Base-by-base conservation (phyloP, 306 rosid genomes). In the Quillaja saponaria region DNA sequence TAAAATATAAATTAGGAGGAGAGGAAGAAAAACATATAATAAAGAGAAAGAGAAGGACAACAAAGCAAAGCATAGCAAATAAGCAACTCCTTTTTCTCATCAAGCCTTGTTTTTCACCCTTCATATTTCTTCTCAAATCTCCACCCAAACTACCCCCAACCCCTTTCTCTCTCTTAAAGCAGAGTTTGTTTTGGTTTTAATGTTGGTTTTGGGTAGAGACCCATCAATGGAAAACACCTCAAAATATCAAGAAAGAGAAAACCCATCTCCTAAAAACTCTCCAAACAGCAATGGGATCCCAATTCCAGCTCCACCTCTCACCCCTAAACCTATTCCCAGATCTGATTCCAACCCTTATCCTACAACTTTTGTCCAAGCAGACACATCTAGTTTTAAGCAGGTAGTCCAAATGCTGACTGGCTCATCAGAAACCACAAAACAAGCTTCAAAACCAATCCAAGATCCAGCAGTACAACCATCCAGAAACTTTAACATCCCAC, bases 351-450 rank as follows among this genome's bases (percentile, higher is more conserved):
- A 83, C 46, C 96, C 97, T 6, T 86, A 92, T 46, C 95, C 97
- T 18, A 92, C 99, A 0, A 92, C 99, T 33, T 92, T 92, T 68
- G 96, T 92, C 10, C 99, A 92, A 59, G 99, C 99, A 2, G 95
- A 92, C 67, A 73, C 95, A 50, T 64, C 97, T 19, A 89, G 67
- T 69, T 92, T 92, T 95, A 92, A 92, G 58, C 96, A 89, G 3
- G 99, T 92, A 0, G 99, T 92, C 71, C 99, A 92, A 79, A 87
- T 89, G 97, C 87, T 92, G 59, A 92, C 99, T 0, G 99, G 99
- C 49, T 86, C 96, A 13, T 71, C 95, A 2, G 92, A 90, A 7
- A 64, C 87, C 13, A 14, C 74, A 7, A 67, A 65, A 49, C 56
- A 61, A 20, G 1, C 54, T 40, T 10, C 69, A 41, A 64, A 55